These are phyloP conservation scores for Geotrichum reessii DNA, from an alignment of 1,139 yeast genomes.

Conservation along the genomic window DNA sequence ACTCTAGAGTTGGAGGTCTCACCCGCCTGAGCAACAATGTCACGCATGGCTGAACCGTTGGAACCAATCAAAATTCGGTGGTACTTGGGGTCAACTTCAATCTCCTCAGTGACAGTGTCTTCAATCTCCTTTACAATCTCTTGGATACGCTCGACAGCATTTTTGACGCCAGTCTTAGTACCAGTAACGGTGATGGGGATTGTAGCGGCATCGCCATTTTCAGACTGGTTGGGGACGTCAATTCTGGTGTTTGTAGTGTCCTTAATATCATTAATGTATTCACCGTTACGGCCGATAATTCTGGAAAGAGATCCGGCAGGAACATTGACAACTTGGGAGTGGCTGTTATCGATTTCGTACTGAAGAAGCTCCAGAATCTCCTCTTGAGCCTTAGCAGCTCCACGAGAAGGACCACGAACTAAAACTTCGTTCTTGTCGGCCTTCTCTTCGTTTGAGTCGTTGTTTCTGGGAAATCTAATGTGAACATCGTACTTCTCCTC, in stretches of 20 bases:
- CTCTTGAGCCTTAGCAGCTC: slow-evolving; percentile 77
- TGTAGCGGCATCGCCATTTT: slow-evolving; percentile 21
- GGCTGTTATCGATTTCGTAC: slow-evolving; percentile 85
- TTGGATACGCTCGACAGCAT: slow-evolving; percentile 60
- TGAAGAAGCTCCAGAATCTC: slow-evolving; percentile 80
- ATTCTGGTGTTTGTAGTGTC: slow-evolving; percentile 76
- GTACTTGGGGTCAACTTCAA: slow-evolving; percentile 72
- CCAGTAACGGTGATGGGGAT: slow-evolving; percentile 73
- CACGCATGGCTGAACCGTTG: slow-evolving; percentile 69
- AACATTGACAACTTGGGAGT: slow-evolving; percentile 54
- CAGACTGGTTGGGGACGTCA: slow-evolving; percentile 48
- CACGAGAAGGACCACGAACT: slow-evolving; percentile 86
- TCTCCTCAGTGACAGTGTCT: slow-evolving; percentile 54
- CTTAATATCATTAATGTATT: slow-evolving; percentile 72
- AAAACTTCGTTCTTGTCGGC: slow-evolving; percentile 54
- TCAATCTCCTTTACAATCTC: slow-evolving; percentile 62
- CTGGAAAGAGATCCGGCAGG: slow-evolving; percentile 72
- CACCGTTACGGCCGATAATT: slow-evolving; percentile 88
- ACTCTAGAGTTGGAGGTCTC: slow-evolving; percentile 47
- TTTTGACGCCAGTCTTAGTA: slow-evolving; percentile 69
- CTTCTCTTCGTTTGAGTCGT: slow-evolving; percentile 32
- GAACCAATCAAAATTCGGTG: slow-evolving; percentile 79
- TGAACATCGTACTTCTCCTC: slow-evolving; percentile 84
- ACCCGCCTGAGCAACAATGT: slow-evolving; percentile 74
- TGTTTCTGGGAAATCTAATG: slow-evolving; percentile 62